Conservation (phyloP, 2,329 filamentous ascomycete genomes). For the Fusarium pseudoanthophilum region DNA sequence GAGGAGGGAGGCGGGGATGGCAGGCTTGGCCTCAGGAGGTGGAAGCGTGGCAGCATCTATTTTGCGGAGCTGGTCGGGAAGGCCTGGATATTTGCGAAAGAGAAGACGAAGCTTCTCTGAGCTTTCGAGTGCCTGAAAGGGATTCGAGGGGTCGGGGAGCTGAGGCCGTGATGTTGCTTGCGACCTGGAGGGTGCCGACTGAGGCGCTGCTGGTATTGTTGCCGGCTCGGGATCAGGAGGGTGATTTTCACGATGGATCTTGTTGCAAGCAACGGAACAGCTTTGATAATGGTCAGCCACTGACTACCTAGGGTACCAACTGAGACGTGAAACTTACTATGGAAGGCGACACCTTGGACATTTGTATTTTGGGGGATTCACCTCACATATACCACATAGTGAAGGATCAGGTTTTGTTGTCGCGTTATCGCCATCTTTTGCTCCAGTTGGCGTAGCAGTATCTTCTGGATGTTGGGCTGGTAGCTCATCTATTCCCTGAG, state of each 20-base stretch:
- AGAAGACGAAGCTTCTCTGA: constrained; percentile 61
- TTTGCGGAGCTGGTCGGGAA: constrained; percentile 58
- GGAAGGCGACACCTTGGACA: constrained; percentile 67
- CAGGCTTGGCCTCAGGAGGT: constrained; percentile 48
- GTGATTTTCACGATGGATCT: constrained; percentile 61
- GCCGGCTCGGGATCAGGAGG: constrained; percentile 51
- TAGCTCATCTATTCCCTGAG: constrained; percentile 5
- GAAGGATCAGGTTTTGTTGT: constrained; percentile 25
- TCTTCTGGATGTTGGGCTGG: constrained; percentile 1
- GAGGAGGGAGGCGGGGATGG: constrained; percentile 49
- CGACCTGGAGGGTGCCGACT: constrained; percentile 36
- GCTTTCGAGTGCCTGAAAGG: constrained; percentile 63
- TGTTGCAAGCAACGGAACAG: constrained; percentile 69
- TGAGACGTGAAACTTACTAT: constrained; percentile 60
- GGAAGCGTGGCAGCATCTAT: constrained; percentile 64
- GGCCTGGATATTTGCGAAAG: constrained; percentile 63
- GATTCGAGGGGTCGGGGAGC: constrained; percentile 50
- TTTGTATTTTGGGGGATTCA: constrained; percentile 68
- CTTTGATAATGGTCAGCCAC: constrained; percentile 48
- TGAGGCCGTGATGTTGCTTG: constrained; percentile 5
- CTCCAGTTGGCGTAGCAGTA: neutral
- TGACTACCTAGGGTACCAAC: too few species aligned
- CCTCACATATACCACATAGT: constrained; percentile 64
- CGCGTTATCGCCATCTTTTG: neutral
- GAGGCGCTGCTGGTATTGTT: neutral